Percentiles rank a stretch among this genome's conserved stretches.
These are phyloP conservation scores for Cystobasidium pallidum DNA, from an alignment of 1,284 basidiomycete genomes.

Conservation along the genomic window DNA sequence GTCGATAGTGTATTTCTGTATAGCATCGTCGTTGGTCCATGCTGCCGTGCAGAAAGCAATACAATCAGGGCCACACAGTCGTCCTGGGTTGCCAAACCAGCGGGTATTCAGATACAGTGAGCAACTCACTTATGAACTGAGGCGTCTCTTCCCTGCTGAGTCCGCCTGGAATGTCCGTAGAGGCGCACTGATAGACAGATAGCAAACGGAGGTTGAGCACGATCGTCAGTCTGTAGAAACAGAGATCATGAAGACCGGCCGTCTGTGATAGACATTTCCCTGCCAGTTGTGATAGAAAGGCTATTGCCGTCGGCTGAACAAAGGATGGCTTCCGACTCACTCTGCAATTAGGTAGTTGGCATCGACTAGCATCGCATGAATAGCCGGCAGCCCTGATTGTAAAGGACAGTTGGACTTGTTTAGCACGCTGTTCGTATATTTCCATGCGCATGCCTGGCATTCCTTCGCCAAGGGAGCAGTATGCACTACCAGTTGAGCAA, in stretches of 20 bases:
- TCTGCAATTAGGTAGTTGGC: slow-evolving; percentile 70
- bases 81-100: no score
- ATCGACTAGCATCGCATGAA: slow-evolving; percentile 67
- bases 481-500: neutral
- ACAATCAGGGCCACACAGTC: no score
- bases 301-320: neutral
- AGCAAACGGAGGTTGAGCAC: no score
- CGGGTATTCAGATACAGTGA: no score
- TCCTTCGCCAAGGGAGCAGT: neutral
- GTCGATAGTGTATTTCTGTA: slow-evolving; percentile 63
- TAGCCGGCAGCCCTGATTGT: slow-evolving; percentile 63
- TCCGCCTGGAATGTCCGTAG: slow-evolving; percentile 70
- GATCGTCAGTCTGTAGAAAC: no score
- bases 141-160: slow-evolving; percentile 69
- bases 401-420: no score
- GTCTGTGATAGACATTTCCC: no score
- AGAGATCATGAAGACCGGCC: no score
- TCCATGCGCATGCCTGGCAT: no score
- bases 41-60: neutral
- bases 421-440: no score
- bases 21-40: slow-evolving; percentile 60
- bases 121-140: slow-evolving; percentile 62
- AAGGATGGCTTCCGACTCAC: slow-evolving; percentile 42
- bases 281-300: no score
- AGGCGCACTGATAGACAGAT: slow-evolving; percentile 62